Base-by-base conservation (phyloP, 306 rosid genomes). In the Senna siamea region DNA sequence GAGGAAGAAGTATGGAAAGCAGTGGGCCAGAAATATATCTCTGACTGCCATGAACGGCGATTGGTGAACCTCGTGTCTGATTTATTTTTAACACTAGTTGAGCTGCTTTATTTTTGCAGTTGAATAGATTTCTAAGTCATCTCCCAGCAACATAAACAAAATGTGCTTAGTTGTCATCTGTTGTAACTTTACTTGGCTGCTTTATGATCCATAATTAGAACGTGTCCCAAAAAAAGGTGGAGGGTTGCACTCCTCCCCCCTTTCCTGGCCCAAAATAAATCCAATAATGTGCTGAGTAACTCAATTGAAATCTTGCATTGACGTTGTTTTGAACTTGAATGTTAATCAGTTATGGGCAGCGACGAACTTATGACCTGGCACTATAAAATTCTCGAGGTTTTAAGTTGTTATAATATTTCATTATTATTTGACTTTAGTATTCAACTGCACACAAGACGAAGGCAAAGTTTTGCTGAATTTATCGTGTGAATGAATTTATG, bases 1-100 rank as follows among this genome's bases (percentile, higher is more conserved):
- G 97, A 93, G 82, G 32, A 7, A 22, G 61, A 3, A 69, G 51
- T 85, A 22, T 90, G 98, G 98, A 62, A 75, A 19, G 54, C 5
- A 51, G 46, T 89, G 44, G 96, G 93, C 6, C 17, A 18, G 14
- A 9, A 34, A 0, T 22, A 11, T 57, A 18, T 54, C 6, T 2
- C 20, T 4, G 9, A 2, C 34, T 6, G 32, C 53, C 34, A 5
- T 0, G 89, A 90, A 30, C 87, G 98, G 5, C 75, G 17, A 70
- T 2, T 7, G 90, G 97, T 93, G 80, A 83, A 61, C 57, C 55
- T 78, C 35, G 8, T 72, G 32, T 73, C 53, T 44, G 15, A 69
- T 47, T 78, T 18, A n/a, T 69, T 30, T 26, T 60, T 54, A 43
- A 40, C 15, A 28, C 10, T 51, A 35, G 56, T 46, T 9, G 18